These are phyloP conservation scores for Cladosporium halotolerans DNA, from an alignment of 2,329 filamentous ascomycete species.

Conservation along the genomic window DNA sequence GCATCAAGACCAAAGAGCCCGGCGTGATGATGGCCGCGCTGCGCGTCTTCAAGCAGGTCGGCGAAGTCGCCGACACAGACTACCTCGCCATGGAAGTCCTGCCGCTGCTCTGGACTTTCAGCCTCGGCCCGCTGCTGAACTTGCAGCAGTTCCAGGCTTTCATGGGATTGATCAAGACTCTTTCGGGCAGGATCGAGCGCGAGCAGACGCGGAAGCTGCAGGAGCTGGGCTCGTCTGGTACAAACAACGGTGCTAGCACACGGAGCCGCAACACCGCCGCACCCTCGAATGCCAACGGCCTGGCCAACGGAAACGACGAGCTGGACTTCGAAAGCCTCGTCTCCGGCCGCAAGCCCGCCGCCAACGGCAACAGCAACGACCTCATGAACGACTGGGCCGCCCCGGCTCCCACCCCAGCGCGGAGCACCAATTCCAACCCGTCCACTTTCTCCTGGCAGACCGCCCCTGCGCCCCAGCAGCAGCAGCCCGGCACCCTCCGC, in stretches of 20 bases:
- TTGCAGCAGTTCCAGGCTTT: slow-evolving; percentile 79
- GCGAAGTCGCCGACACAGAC: slow-evolving; percentile 73
- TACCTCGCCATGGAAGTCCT: slow-evolving; percentile 89
- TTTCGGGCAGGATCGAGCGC: slow-evolving; percentile 75
- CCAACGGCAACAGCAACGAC: slow-evolving; percentile 30
- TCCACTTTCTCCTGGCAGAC: slow-evolving; percentile 42
- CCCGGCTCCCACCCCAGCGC: slow-evolving; percentile 26
- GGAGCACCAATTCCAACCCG: slow-evolving; percentile 19
- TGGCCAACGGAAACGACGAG: slow-evolving; percentile 48
- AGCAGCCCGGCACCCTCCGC: slow-evolving; percentile 5
- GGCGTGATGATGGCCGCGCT: slow-evolving; percentile 94
- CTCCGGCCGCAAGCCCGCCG: slow-evolving; percentile 58
- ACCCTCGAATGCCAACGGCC: slow-evolving; percentile 47
- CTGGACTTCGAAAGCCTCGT: slow-evolving; percentile 86
- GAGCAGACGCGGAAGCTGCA: slow-evolving; percentile 86
- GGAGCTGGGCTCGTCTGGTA: slow-evolving; percentile 61
- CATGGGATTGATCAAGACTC: slow-evolving; percentile 77
- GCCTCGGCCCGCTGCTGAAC: slow-evolving; percentile 80
- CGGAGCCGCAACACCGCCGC: slow-evolving; percentile 59
- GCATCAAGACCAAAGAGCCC: slow-evolving; percentile 95
- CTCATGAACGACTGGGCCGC: slow-evolving; percentile 40
- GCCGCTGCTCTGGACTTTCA: slow-evolving; percentile 86
- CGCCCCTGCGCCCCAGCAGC: slow-evolving; percentile 2
- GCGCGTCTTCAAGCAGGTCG: slow-evolving; percentile 76
- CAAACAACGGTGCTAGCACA: background rate